Percentiles rank a stretch among this genome's conserved stretches.
These are phyloP conservation scores for Aureobasidium sp. DNA, from an alignment of 2,329 filamentous ascomycete genomes.

Conservation along the genomic window DNA sequence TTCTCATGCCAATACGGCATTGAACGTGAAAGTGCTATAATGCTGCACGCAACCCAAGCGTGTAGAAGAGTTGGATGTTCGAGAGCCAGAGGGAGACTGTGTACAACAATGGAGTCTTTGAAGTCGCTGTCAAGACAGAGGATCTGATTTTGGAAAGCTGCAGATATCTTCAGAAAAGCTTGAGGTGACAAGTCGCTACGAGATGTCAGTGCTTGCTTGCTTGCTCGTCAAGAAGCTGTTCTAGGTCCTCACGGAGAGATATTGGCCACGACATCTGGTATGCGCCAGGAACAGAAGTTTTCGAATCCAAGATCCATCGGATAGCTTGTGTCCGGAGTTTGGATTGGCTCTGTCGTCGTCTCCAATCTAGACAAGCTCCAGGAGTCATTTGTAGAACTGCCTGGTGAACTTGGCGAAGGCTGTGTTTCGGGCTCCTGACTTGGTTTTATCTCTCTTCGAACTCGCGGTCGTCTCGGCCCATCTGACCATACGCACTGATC, in stretches of 20 bases:
- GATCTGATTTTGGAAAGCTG: conserved; percentile 18
- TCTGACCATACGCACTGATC: background rate
- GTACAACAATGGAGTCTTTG: conserved; percentile 16
- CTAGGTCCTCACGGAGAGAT: background rate
- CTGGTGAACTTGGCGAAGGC: background rate
- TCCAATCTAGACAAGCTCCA: background rate
- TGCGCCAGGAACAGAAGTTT: background rate
- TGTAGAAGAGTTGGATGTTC: conserved; percentile 18
- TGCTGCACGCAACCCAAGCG: conserved; percentile 19
- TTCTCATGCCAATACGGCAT: conserved; percentile 14
- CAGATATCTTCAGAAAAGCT: conserved; percentile 12
- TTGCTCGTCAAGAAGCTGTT: background rate
- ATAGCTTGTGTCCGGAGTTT: background rate
- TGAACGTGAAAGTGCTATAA: conserved; percentile 11
- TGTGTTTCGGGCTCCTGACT: background rate
- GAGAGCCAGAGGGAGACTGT: conserved; percentile 16
- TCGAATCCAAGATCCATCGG: background rate
- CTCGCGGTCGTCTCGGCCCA: background rate
- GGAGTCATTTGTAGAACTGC: background rate
- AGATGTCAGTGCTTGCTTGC: background rate
- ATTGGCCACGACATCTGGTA: background rate
- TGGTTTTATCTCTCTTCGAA: background rate
- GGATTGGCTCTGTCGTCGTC: background rate
- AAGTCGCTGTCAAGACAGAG: conserved; percentile 16
- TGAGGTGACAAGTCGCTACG: conserved; percentile 15